Evolutionary conservation across 768 basidiomycete species (phyloP).

Genomic region (Hypholoma fasciculare): DNA sequence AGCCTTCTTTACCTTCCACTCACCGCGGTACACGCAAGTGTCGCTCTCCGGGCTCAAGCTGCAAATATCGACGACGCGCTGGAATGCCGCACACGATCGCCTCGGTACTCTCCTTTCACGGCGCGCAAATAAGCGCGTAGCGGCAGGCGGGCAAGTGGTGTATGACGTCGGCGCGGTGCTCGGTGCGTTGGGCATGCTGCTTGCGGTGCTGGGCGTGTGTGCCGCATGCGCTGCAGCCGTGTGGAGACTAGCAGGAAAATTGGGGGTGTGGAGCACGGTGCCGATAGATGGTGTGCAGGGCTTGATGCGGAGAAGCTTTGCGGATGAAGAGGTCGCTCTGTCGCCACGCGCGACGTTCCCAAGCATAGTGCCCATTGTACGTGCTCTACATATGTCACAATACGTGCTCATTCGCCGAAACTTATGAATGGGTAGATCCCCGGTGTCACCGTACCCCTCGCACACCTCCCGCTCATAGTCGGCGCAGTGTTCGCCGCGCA

Average conservation of each 20-base stretch:
- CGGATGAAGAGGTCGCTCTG: background rate
- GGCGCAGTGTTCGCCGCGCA: slow-evolving; percentile 63
- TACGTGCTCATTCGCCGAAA: background rate
- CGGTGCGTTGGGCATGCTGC: slow-evolving; percentile 44
- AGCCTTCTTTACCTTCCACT: too few species aligned
- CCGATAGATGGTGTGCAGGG: slow-evolving; percentile 1
- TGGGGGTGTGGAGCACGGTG: background rate
- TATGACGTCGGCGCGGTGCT: slow-evolving; percentile 54
- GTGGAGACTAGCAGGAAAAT: background rate
- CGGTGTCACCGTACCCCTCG: slow-evolving; percentile 77
- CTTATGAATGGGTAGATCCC: slow-evolving; percentile 60
- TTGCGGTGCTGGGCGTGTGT: background rate
- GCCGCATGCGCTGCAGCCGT: background rate
- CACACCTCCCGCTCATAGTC: slow-evolving; percentile 67
- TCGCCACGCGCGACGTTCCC: background rate
- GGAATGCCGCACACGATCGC: slow-evolving; percentile 50
- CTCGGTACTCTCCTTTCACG: slow-evolving; percentile 35
- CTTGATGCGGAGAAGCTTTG: background rate
- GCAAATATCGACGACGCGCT: slow-evolving; percentile 46
- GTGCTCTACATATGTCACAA: slow-evolving; percentile 6
- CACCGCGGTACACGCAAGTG: slow-evolving; percentile 3
- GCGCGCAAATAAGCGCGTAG: slow-evolving; percentile 24
- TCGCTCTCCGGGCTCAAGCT: slow-evolving; percentile 31
- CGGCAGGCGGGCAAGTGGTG: slow-evolving; percentile 27
- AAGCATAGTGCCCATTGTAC: slow-evolving; percentile 32